These are phyloP conservation scores for Elaeagnus macrophylla DNA, from an alignment of 306 rosid species.

Conservation along the genomic window DNA sequence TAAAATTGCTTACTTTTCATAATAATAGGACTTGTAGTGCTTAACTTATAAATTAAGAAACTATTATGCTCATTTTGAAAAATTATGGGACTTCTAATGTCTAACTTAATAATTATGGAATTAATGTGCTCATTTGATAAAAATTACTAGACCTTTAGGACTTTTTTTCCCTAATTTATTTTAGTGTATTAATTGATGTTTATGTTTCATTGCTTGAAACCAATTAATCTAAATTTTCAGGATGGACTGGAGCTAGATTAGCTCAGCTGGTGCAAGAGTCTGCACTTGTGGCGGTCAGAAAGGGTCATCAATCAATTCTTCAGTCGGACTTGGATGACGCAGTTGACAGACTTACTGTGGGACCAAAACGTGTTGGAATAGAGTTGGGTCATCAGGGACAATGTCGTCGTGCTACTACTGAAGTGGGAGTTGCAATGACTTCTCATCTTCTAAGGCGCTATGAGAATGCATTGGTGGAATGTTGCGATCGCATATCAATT, in stretches of 20 bases:
- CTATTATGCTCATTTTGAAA: too few species aligned
- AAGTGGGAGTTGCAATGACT: constrained; percentile 85
- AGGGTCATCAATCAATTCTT: constrained; percentile 66
- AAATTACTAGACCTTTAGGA: too few species aligned
- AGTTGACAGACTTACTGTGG: constrained; percentile 88
- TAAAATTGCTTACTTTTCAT: too few species aligned
- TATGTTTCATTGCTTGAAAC: constrained; percentile 21
- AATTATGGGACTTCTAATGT: too few species aligned
- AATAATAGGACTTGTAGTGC: too few species aligned
- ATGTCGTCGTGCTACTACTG: constrained; percentile 90
- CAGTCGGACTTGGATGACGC: constrained; percentile 94
- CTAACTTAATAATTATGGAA: too few species aligned
- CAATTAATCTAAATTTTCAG: constrained; percentile 29
- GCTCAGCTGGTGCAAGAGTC: constrained; percentile 97
- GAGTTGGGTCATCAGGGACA: constrained; percentile 81
- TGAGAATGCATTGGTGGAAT: constrained; percentile 76
- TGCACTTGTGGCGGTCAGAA: constrained; percentile 96
- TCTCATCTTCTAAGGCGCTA: constrained; percentile 82
- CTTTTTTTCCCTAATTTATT: constrained; percentile 1
- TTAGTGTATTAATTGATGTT: constrained; percentile 12
- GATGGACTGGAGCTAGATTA: constrained; percentile 93
- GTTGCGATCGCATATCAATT: constrained; percentile 83
- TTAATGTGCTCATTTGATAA: too few species aligned
- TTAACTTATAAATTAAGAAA: too few species aligned
- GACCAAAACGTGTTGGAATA: constrained; percentile 73